These are phyloP conservation scores for Samsoniella hepiali DNA, from an alignment of 2,329 filamentous ascomycete genomes.

Conservation along the genomic window DNA sequence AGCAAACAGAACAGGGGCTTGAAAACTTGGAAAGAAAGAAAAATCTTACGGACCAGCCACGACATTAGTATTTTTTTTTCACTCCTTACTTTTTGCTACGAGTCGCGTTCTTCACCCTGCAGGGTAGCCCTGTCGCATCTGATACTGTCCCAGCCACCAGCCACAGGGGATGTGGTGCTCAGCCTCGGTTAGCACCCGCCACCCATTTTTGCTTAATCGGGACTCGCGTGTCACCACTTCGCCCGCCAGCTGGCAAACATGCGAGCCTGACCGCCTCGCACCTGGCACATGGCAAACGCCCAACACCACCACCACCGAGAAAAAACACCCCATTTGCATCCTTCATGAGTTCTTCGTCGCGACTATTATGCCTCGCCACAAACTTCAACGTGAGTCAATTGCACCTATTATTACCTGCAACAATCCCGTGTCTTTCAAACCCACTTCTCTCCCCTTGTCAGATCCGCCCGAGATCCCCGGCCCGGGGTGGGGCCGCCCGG, in stretches of 20 bases:
- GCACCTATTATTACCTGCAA: not conserved
- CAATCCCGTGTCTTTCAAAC: not conserved
- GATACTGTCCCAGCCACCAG: slow-evolving; percentile 14
- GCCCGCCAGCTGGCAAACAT: slow-evolving; percentile 14
- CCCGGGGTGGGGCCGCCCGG: slow-evolving; percentile 9
- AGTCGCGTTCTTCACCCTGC: not conserved
- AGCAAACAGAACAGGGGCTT: not conserved
- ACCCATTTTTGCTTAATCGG: slow-evolving; percentile 9
- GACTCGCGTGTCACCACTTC: slow-evolving; percentile 3
- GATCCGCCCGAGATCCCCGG: slow-evolving; percentile 17
- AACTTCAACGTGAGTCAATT: slow-evolving; percentile 2
- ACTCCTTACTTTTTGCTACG: not conserved
- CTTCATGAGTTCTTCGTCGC: not conserved
- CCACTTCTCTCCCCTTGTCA: slow-evolving; percentile 6
- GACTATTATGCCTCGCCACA: not conserved
- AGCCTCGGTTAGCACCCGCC: slow-evolving; percentile 13
- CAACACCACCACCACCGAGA: not conserved
- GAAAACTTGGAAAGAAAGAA: not conserved
- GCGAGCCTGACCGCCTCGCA: slow-evolving; percentile 7
- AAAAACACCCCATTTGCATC: not conserved
- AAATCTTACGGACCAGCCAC: slow-evolving; percentile 8
- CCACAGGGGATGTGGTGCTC: not conserved
- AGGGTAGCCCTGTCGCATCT: slow-evolving; percentile 6
- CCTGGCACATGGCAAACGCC: slow-evolving; percentile 7
- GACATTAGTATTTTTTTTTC: slow-evolving; percentile 3